These are phyloP conservation scores for Carallia brachiata DNA, from an alignment of 345 rosid species.

Conservation along the genomic window DNA sequence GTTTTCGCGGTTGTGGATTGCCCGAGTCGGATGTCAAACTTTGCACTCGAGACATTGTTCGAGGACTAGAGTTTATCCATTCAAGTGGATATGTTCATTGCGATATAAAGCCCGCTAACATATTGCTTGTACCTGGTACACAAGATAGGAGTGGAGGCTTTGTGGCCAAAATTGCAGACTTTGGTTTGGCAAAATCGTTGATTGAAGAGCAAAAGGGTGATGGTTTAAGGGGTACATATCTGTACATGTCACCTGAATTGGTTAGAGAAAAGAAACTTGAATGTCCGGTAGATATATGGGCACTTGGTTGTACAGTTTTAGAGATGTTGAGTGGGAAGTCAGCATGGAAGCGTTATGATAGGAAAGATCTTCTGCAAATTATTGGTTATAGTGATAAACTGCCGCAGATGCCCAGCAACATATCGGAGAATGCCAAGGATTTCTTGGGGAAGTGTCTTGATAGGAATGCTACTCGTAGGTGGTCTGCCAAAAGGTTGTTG, in stretches of 20 bases:
- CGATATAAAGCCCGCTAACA: slow-evolving; percentile 12
- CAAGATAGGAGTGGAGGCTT: background rate
- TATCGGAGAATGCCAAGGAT: background rate
- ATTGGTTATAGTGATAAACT: background rate
- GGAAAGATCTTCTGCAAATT: background rate
- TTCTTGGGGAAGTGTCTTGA: background rate
- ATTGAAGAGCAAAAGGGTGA: too few relatives aligned
- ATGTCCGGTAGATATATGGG: slow-evolving; percentile 5
- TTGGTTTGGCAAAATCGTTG: background rate
- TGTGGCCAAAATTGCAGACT: slow-evolving; percentile 9
- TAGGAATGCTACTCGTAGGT: background rate
- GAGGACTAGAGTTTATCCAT: slow-evolving; percentile 7
- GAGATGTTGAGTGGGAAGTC: slow-evolving; percentile 4
- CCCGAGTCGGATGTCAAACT: background rate
- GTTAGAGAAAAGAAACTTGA: background rate
- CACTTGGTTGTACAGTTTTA: slow-evolving; percentile 4
- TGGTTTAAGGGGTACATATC: background rate
- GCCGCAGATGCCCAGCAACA: background rate
- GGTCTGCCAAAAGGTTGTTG: background rate
- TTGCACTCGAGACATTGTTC: background rate
- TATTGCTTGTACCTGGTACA: slow-evolving; percentile 2
- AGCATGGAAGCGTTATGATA: background rate
- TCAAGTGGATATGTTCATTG: slow-evolving; percentile 1
- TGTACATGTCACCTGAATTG: slow-evolving; percentile 10
- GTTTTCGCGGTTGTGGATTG: background rate